Percentiles rank a stretch among this genome's conserved stretches.
Evolutionary conservation across 768 basidiomycete genomes (phyloP).

Genomic region (Tricholoma sp.): DNA sequence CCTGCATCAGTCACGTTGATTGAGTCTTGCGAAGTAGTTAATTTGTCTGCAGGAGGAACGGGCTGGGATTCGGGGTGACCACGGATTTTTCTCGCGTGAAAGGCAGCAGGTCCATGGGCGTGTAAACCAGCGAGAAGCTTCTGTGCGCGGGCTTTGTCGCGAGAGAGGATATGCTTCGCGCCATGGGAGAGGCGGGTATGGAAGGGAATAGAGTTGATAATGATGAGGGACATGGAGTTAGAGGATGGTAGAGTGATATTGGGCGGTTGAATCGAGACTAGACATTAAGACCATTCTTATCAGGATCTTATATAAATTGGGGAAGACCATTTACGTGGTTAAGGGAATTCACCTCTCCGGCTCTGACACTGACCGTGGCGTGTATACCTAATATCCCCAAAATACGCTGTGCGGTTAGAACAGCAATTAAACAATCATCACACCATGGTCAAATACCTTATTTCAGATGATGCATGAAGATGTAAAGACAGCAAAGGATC

Average conservation of each 20-base stretch:
- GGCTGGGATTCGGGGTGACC: background rate
- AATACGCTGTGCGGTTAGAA: background rate
- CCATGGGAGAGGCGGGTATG: slow-evolving; percentile 38
- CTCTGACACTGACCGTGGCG: too few species aligned
- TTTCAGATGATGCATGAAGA: background rate
- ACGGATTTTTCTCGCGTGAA: slow-evolving; percentile 23
- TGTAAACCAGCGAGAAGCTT: slow-evolving; percentile 49
- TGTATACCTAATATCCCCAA: too few species aligned
- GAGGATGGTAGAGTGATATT: background rate
- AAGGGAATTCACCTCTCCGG: background rate
- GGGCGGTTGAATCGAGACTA: background rate
- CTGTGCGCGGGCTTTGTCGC: slow-evolving; percentile 49
- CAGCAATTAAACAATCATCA: background rate
- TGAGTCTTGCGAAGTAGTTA: slow-evolving; percentile 23
- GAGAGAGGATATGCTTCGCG: slow-evolving; percentile 44
- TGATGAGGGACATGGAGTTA: slow-evolving; percentile 30
- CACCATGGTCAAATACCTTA: background rate
- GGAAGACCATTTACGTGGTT: background rate
- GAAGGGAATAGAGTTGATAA: slow-evolving; percentile 40
- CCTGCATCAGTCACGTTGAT: slow-evolving; percentile 57
- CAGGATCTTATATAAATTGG: slow-evolving; percentile 2
- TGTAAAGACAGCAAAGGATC: too few species aligned
- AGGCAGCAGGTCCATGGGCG: slow-evolving; percentile 45
- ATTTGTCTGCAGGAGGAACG: slow-evolving; percentile 15
- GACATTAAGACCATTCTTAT: background rate